Base-by-base conservation (phyloP, 352 stramenopile species). In the Globisporangium okanoganense region DNA sequence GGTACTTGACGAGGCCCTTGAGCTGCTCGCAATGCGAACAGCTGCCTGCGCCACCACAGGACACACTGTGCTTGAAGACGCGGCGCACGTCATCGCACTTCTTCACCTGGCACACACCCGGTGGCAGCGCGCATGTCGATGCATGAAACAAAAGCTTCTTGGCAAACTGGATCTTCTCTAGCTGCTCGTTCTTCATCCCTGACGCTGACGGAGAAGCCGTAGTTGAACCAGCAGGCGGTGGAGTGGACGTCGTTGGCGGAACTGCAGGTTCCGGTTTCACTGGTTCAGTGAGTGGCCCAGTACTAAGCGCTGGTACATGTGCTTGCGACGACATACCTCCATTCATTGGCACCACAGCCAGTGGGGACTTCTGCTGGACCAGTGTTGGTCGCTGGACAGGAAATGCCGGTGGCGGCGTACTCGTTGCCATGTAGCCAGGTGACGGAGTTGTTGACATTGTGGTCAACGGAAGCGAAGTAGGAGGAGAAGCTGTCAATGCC, bases 151-250 rank as follows among this genome's bases (percentile, higher is more conserved):
- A 40, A 16, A 95, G 75, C 33, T 88, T 77, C 40, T 92, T 93
- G 2, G 86, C 86, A 55, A 94, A 95, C 51, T 90, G 71, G 41
- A 95, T 94, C 56, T 92, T 95, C 58, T 91, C 86, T 53, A 87
- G 61, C 8, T 82, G 74, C 58, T 94, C 82, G 51, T 82, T 83
- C 56, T 76, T 82, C 10, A 68, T 61, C 9, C 36, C 48, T n/a
- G 64, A 55, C 47, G 62, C 36, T 36, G 56, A 62, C 20, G 66
- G 57, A 9, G 68, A 70, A 27, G 66, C 58, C 31, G 65, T 62
- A 12, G 50, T 62, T 0, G 36, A 43, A 5, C 38, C 18, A 29
- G 24, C 50, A 47, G 50, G 24, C 6, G 60, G 31, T 16, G 52
- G 22, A 2, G 61, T 43, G 2, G 35, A 31, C 10, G 61, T 52